Percentiles rank a stretch among this genome's conserved stretches.
Conservation (phyloP, 2,329 filamentous ascomycete genomes). For the Cercospora beticola region DNA sequence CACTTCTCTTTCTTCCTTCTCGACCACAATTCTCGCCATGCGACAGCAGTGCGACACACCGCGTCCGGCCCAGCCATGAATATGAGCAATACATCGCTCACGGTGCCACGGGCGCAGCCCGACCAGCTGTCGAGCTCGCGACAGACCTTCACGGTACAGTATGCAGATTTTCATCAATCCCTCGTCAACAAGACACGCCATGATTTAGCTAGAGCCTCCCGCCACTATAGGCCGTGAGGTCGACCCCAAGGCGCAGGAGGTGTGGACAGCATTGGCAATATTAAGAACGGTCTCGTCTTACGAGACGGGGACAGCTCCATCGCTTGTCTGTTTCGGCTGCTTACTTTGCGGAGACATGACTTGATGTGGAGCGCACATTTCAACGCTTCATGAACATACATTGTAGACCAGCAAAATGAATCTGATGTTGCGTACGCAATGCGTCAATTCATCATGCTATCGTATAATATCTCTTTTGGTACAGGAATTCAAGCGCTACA, state of each 20-base stretch:
- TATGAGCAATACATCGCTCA: neutral
- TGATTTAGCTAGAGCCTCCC: slow-evolving; percentile 36
- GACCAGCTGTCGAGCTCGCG: neutral
- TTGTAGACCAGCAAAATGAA: neutral
- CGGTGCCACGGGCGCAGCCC: neutral
- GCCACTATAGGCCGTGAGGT: slow-evolving; percentile 18
- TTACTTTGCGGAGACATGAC: slow-evolving; percentile 21
- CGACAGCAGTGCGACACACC: neutral
- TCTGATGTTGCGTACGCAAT: neutral
- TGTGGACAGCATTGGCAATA: slow-evolving; percentile 38
- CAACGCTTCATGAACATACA: neutral
- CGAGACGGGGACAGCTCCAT: slow-evolving; percentile 21
- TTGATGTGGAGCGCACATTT: slow-evolving; percentile 26
- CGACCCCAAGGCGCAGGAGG: slow-evolving; percentile 26
- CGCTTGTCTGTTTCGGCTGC: slow-evolving; percentile 25
- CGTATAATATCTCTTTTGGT: neutral
- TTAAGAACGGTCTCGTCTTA: slow-evolving; percentile 24
- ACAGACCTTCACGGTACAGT: neutral
- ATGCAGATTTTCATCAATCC: neutral
- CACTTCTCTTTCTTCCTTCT: neutral
- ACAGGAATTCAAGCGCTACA: neutral
- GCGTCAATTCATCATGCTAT: neutral
- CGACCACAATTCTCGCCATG: neutral
- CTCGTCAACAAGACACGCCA: slow-evolving; percentile 7
- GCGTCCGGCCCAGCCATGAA: neutral